Base-by-base conservation (phyloP, 2,329 filamentous ascomycete species). In the Trichoderma sp. region DNA sequence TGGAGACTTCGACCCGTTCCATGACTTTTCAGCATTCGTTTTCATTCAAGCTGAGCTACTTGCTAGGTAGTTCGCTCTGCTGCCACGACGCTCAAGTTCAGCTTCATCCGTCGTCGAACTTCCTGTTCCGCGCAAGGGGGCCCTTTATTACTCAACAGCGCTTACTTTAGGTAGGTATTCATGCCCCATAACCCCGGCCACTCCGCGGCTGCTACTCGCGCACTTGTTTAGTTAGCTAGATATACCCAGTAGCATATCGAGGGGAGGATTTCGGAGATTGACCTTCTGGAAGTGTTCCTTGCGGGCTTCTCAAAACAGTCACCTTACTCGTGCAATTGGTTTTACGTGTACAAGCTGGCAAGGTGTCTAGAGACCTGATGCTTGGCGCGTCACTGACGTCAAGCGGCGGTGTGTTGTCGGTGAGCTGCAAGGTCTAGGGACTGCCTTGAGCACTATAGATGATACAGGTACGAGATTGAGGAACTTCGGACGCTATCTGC, bases 211-310 rank as follows among this genome's bases (percentile, higher is more conserved):
- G 44, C 9, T 34, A 12, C 30, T 34, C 3, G 10, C 34, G 55
- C 55, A 47, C 41, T 58, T 52, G 44, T 39, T 61, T 48, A 61
- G 34, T 61, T 9, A 7, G 28, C 2, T 34, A 3, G 30, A 34
- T 24, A 24, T 24, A 34, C 30, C 30, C 30, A 10, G 30, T 7
- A 17, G 47, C 34, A 28, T 26, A 62, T 62, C 58, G 58, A 51
- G 48, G 34, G 48, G 52, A 44, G 39, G 48, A 62, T 62, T 48
- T 62, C 58, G 58, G 48, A 62, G 39, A 62, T 62, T 39, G 58
- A 62, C 58, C 58, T 62, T 62, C 58, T 62, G 58, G 58, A 62
- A 62, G 19, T 21, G 26, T 58, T 47, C 41, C 55, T 30, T 58
- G 19, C 5, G 34, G 34, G 30, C 21, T 7, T 24, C 52, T 61